Conservation (phyloP, 129 eudicot genomes). For the Lonicera japonica region DNA sequence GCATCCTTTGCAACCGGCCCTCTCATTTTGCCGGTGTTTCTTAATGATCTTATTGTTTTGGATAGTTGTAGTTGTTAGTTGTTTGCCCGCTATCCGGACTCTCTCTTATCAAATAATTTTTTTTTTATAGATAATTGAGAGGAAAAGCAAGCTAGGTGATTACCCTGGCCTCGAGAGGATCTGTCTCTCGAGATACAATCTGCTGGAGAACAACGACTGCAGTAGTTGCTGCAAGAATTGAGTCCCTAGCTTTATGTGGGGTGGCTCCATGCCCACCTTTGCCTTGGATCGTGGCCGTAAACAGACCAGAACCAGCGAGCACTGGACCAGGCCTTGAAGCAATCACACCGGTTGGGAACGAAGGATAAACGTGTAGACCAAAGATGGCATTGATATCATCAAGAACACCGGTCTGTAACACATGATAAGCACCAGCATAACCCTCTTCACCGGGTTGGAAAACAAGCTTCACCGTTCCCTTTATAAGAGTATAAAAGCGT, state of each 20-base stretch:
- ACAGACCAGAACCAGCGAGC: slow-evolving; percentile 54
- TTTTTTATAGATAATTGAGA: neutral
- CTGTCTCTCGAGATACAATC: slow-evolving; percentile 62
- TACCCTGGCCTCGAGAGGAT: slow-evolving; percentile 65
- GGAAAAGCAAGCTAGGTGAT: slow-evolving; percentile 5
- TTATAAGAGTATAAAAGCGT: neutral
- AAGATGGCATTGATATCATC: slow-evolving; percentile 47
- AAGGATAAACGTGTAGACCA: slow-evolving; percentile 44
- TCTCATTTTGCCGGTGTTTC: too few relatives aligned
- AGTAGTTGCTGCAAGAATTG: slow-evolving; percentile 53
- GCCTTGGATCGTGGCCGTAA: slow-evolving; percentile 43
- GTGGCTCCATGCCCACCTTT: slow-evolving; percentile 54
- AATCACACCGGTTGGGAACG: slow-evolving; percentile 38
- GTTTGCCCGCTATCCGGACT: too few relatives aligned
- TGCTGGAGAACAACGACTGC: slow-evolving; percentile 57
- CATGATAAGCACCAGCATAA: slow-evolving; percentile 54
- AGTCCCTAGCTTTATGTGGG: slow-evolving; percentile 51
- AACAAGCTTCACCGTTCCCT: slow-evolving; percentile 63
- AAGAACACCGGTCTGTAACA: slow-evolving; percentile 49
- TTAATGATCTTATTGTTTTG: too few relatives aligned
- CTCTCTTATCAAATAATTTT: neutral
- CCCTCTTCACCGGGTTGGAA: slow-evolving; percentile 80
- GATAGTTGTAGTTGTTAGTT: too few relatives aligned
- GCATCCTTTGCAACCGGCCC: too few relatives aligned
- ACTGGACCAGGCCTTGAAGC: slow-evolving; percentile 57